These are phyloP conservation scores for Neonectria neomacrospora DNA, from an alignment of 2,329 filamentous ascomycete species.

Conservation along the genomic window DNA sequence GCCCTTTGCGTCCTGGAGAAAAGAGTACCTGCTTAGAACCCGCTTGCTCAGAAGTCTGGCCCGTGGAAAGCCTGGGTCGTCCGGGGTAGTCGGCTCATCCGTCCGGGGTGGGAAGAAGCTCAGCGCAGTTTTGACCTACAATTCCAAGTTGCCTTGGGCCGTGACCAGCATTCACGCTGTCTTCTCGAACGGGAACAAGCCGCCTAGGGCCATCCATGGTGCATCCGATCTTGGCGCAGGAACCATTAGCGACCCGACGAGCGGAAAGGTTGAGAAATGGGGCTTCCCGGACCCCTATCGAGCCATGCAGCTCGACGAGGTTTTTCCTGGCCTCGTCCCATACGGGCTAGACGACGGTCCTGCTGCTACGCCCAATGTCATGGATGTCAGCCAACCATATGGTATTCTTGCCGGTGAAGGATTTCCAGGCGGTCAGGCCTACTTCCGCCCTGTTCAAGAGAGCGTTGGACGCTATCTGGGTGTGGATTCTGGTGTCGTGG, in stretches of 20 bases:
- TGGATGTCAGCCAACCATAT: slow-evolving; percentile 89
- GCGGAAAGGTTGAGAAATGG: slow-evolving; percentile 83
- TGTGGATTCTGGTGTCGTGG: slow-evolving; percentile 67
- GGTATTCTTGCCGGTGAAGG: slow-evolving; percentile 89
- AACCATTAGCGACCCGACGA: slow-evolving; percentile 83
- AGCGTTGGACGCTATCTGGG: slow-evolving; percentile 80
- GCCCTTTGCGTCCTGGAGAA: slow-evolving; percentile 89
- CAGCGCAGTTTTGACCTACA: slow-evolving; percentile 84
- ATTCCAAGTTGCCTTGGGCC: slow-evolving; percentile 81
- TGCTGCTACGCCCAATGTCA: slow-evolving; percentile 82
- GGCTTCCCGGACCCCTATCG: slow-evolving; percentile 79
- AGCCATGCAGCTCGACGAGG: slow-evolving; percentile 81
- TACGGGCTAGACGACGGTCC: slow-evolving; percentile 85
- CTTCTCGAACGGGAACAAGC: slow-evolving; percentile 78
- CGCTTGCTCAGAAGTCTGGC: slow-evolving; percentile 82
- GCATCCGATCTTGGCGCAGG: slow-evolving; percentile 80
- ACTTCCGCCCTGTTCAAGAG: slow-evolving; percentile 80
- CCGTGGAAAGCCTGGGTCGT: slow-evolving; percentile 78
- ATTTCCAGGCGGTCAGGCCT: slow-evolving; percentile 82
- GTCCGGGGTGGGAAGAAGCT: slow-evolving; percentile 71
- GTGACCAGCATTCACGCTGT: slow-evolving; percentile 83
- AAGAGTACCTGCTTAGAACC: slow-evolving; percentile 91
- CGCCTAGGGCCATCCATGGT: slow-evolving; percentile 85
- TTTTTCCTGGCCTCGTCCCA: slow-evolving; percentile 76
- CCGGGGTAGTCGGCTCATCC: slow-evolving; percentile 63